Base-by-base conservation (phyloP, 1,139 yeast genomes). In the Debaryomycetaceae sp. region DNA sequence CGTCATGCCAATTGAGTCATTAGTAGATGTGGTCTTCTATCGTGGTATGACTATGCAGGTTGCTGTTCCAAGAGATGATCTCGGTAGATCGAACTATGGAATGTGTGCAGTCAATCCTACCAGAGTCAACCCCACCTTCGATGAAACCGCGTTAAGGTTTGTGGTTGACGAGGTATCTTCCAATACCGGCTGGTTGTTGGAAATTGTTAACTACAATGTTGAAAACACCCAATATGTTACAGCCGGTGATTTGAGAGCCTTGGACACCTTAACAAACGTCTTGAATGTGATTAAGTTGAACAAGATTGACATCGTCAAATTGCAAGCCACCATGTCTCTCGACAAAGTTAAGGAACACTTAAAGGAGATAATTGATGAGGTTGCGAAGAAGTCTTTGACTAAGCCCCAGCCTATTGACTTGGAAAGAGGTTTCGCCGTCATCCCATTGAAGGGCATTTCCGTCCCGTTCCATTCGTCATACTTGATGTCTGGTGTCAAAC, bases 41-140 rank as follows among this genome's bases (percentile, higher is more conserved):
- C 81, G 99, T 72, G 99, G 99, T 75, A 91, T 91, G 98, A 91
- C 99, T 29, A 91, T 91, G 98, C 98, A 91, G 73, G 98, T 91
- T 44, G 98, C 98, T 28, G 99, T 91, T 44, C 97, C 97, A 54
- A 81, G 99, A 67, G 99, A 91, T 63, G 75, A 80, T 37, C 58
- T 65, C 32, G 99, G 99, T 31, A 83, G 98, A 67, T 91, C 98
- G 39, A 91, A 93, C 71, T 91, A 91, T 54, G 97, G 98, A 71
- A 91, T 91, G 99, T 78, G 88, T 70, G 98, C 99, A 32, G 91
- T 91, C 38, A 91, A 93, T 67, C 99, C 99, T 52, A 75, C 94
- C 37, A 81, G 98, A 65, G 83, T 91, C 41, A 78, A 85, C 38
- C 66, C 85, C 37, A 83, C 96, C 9, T 91, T 91, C 67, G 75